A percentile compares a stretch with the other conserved stretches of the same genome.
phyloP scores from a whole-genome alignment of 768 basidiomycete genomes.

The Tephrocybe sp. region DNA sequence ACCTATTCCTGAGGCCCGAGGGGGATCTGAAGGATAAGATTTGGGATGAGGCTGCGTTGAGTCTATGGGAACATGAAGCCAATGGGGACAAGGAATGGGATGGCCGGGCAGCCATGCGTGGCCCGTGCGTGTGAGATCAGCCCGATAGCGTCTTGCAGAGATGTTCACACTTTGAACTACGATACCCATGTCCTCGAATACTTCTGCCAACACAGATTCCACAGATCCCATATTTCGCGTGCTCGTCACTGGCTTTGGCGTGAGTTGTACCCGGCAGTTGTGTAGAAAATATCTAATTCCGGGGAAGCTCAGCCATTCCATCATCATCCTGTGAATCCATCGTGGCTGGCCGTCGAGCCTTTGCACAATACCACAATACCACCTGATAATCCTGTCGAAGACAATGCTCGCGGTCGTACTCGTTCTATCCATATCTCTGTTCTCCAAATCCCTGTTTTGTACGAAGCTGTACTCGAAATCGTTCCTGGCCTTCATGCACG shows the following conservation, averaged over 20 bases:
- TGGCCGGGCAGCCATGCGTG: conserved; percentile 27
- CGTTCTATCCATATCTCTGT: conserved; percentile 59
- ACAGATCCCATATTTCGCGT: conserved; percentile 38
- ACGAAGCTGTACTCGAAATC: conserved; percentile 51
- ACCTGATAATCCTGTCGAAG: conserved; percentile 26
- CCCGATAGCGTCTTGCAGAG: background rate
- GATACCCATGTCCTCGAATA: conserved; percentile 29
- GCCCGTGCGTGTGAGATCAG: conserved; percentile 22
- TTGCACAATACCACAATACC: conserved; percentile 55
- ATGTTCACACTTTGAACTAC: background rate
- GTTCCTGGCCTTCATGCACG: conserved; percentile 59
- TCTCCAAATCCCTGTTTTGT: conserved; percentile 56
- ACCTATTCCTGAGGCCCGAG: conserved; percentile 41
- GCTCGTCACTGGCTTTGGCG: conserved; percentile 52
- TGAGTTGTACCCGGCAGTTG: conserved; percentile 28
- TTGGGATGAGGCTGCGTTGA: conserved; percentile 61
- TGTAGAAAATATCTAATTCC: conserved; percentile 12
- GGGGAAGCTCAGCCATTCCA: conserved; percentile 47
- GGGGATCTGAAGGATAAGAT: conserved; percentile 42
- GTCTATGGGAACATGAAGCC: conserved; percentile 50
- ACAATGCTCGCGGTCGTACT: background rate
- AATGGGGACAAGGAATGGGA: conserved; percentile 50
- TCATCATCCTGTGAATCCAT: conserved; percentile 58
- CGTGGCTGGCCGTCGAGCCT: conserved; percentile 66
- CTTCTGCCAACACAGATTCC: conserved; percentile 10